Percentiles rank a stretch among this genome's conserved stretches.
Conservation (phyloP, 805 yeast species). For the Saccharomycopsis olivae region DNA sequence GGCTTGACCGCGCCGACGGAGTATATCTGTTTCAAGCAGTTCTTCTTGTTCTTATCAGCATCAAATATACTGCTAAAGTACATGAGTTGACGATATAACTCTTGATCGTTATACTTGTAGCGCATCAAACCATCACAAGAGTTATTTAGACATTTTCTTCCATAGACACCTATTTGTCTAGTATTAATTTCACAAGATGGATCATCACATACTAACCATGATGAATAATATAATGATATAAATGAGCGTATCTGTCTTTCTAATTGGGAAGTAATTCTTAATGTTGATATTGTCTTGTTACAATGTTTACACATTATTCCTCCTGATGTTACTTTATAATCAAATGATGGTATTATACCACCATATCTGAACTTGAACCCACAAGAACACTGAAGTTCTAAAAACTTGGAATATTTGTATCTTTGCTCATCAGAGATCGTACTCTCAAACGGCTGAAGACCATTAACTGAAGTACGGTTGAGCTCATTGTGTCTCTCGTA, state of each 20-base stretch:
- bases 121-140: constrained; percentile 70
- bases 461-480: constrained; percentile 25
- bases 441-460: constrained; percentile 67
- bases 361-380: constrained; percentile 52
- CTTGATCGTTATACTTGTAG: constrained; percentile 66
- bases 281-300: constrained; percentile 35
- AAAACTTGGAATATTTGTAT: constrained; percentile 51
- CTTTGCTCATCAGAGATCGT: constrained; percentile 74
- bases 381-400: constrained; percentile 57
- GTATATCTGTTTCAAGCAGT: constrained; percentile 43
- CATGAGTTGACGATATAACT: constrained; percentile 74
- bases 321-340: constrained; percentile 48
- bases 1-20: constrained; percentile 19
- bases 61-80: constrained; percentile 75
- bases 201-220: constrained; percentile 81
- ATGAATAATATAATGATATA: constrained; percentile 73
- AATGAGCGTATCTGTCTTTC: constrained; percentile 62
- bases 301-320: constrained; percentile 71
- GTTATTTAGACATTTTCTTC: constrained; percentile 71
- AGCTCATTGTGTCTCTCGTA: constrained; percentile 33
- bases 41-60: constrained; percentile 60
- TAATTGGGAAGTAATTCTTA: constrained; percentile 58
- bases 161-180: constrained; percentile 81
- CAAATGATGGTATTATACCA: constrained; percentile 58
- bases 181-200: constrained; percentile 69